A percentile compares a stretch with the other conserved stretches of the same genome.
Evolutionary conservation across 1,284 basidiomycete species (phyloP).

Genomic region (Psilocybe mexicana): DNA sequence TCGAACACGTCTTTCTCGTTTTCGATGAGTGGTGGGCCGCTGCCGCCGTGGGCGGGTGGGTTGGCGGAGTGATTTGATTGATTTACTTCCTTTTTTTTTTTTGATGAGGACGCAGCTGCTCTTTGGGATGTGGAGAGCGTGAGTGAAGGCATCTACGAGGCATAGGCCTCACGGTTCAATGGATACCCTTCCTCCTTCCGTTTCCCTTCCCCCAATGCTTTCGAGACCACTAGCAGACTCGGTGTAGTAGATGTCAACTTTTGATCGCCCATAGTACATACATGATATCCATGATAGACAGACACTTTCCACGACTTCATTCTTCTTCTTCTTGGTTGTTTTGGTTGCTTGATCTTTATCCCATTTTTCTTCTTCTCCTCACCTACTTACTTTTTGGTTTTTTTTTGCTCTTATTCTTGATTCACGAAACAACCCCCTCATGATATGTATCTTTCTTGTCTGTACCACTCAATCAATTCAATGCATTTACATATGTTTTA

Average conservation of each 20-base stretch:
- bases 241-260: neutral
- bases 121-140: neutral
- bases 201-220: neutral
- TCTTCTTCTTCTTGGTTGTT: neutral
- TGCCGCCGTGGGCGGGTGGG: conserved; percentile 35
- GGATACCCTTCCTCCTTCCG: neutral
- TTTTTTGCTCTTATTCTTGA: neutral
- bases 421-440: neutral
- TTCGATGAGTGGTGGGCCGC: conserved; percentile 19
- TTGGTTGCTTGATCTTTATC: neutral
- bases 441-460: neutral
- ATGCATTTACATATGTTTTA: neutral
- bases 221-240: neutral
- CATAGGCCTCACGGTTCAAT: conserved; percentile 8
- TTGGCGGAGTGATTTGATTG: conserved; percentile 32
- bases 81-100: neutral
- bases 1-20: conserved; percentile 22
- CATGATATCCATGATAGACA: neutral
- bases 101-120: neutral
- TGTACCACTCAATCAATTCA: neutral
- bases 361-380: neutral
- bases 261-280: too few relatives aligned
- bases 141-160: conserved; percentile 4
- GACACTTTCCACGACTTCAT: too few relatives aligned
- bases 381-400: neutral